phyloP scores from a whole-genome alignment of 306 rosid species.

The Phaseolus lunatus region DNA sequence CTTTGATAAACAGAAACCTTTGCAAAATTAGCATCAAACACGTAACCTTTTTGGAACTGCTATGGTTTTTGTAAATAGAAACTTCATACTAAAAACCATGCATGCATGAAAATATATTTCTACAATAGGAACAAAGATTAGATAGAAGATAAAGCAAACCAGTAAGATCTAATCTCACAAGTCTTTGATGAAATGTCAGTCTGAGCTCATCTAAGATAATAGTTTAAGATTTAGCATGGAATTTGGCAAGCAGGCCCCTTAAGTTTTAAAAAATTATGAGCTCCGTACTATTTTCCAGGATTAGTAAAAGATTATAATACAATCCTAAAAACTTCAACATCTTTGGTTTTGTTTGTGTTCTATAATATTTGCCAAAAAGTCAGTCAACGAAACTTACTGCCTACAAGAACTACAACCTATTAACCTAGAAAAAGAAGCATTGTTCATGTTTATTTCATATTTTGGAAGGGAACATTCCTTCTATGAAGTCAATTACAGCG shows the following conservation, averaged over 20 bases:
- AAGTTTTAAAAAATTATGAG: not conserved
- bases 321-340: not conserved
- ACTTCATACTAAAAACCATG: conserved; percentile 23
- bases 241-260: conserved; percentile 24
- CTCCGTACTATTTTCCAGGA: conserved; percentile 1
- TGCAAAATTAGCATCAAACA: conserved; percentile 39
- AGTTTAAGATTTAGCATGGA: not conserved
- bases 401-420: conserved; percentile 8
- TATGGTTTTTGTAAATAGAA: not conserved
- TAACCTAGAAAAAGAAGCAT: conserved; percentile 7
- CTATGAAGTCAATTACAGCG: not conserved
- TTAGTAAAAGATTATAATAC: conserved; percentile 11
- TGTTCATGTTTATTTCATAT: not conserved
- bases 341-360: not conserved
- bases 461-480: not conserved
- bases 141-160: conserved; percentile 8
- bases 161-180: conserved; percentile 14
- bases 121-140: conserved; percentile 3
- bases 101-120: not conserved
- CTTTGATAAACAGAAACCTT: conserved; percentile 3
- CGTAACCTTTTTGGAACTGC: conserved; percentile 13
- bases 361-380: conserved; percentile 21
- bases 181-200: not conserved
- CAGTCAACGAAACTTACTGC: conserved; percentile 7
- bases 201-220: not conserved